Conservation (phyloP, 208 protist species). For the Lotmaria passim region DNA sequence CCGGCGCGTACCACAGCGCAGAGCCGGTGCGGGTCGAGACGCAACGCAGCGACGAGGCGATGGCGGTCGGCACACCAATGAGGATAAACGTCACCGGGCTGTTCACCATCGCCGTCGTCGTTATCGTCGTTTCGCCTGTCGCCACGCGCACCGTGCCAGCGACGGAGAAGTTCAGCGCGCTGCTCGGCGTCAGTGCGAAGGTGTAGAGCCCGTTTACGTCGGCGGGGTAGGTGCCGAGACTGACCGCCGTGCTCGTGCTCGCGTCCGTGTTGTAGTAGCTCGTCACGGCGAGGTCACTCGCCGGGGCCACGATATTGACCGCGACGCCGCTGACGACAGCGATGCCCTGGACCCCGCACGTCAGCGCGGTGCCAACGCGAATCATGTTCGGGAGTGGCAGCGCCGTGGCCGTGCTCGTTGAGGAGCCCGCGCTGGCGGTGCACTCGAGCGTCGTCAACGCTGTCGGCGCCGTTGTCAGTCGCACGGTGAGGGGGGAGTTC, state of each 20-base stretch:
- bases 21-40: conserved; percentile 50
- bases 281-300: conserved; percentile 44
- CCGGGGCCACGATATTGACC: conserved; percentile 59
- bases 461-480: conserved; percentile 58
- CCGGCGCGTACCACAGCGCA: conserved; percentile 55
- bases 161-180: conserved; percentile 37
- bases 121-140: conserved; percentile 20
- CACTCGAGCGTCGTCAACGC: conserved; percentile 51
- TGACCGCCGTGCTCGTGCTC: conserved; percentile 30
- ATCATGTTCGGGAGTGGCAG: conserved; percentile 53
- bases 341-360: conserved; percentile 66
- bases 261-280: conserved; percentile 41
- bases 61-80: conserved; percentile 62
- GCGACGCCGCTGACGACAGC: conserved; percentile 41
- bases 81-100: conserved; percentile 71
- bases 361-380: conserved; percentile 41
- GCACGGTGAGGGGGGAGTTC: conserved; percentile 69
- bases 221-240: conserved; percentile 54
- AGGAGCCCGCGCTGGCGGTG: conserved; percentile 6
- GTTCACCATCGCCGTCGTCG: conserved; percentile 49
- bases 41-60: conserved; percentile 49
- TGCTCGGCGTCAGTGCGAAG: conserved; percentile 43
- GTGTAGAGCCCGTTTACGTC: conserved; percentile 64
- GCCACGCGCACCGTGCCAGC: conserved; percentile 39
- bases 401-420: background rate